Percentiles rank a stretch among this genome's conserved stretches.
Conservation (phyloP, 352 stramenopile species). For the Globisporangium alternatum region DNA sequence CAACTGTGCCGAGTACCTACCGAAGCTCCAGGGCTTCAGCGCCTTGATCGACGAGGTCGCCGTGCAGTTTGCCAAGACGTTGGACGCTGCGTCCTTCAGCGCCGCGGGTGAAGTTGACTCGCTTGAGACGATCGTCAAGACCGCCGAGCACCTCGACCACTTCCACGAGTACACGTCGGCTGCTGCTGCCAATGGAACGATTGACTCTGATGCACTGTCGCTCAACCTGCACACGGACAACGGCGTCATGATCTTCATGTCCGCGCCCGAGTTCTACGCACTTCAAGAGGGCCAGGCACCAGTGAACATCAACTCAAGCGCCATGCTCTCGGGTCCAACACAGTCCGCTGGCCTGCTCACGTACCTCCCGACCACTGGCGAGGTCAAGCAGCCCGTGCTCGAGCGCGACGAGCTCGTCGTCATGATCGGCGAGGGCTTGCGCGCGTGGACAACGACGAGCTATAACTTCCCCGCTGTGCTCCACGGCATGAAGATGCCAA, state of each 20-base stretch:
- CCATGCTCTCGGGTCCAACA: conserved; percentile 12
- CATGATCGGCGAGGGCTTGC: conserved; percentile 26
- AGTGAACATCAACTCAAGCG: neutral
- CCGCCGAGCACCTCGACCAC: conserved; percentile 21
- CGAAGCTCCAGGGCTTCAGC: neutral
- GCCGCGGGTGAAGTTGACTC: neutral
- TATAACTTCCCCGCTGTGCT: conserved; percentile 17
- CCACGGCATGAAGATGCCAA: conserved; percentile 24
- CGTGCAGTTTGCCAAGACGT: neutral
- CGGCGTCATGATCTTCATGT: conserved; percentile 23
- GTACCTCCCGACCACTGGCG: conserved; percentile 6
- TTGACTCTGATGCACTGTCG: conserved; percentile 7
- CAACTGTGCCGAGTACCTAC: conserved; percentile 15
- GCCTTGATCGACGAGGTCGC: neutral
- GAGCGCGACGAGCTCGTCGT: conserved; percentile 24
- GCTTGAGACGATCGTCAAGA: conserved; percentile 15
- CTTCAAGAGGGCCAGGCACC: neutral
- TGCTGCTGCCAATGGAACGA: neutral
- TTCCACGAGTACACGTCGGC: conserved; percentile 23
- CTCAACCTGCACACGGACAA: conserved; percentile 27
- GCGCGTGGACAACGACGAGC: conserved; percentile 13
- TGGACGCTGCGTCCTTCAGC: conserved; percentile 1
- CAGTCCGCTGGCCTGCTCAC: conserved; percentile 19
- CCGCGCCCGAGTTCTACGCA: conserved; percentile 20
- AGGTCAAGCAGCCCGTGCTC: conserved; percentile 19